Evolutionary conservation across 139 green algal genomes (phyloP).

Genomic region (Asterochloris erici): DNA sequence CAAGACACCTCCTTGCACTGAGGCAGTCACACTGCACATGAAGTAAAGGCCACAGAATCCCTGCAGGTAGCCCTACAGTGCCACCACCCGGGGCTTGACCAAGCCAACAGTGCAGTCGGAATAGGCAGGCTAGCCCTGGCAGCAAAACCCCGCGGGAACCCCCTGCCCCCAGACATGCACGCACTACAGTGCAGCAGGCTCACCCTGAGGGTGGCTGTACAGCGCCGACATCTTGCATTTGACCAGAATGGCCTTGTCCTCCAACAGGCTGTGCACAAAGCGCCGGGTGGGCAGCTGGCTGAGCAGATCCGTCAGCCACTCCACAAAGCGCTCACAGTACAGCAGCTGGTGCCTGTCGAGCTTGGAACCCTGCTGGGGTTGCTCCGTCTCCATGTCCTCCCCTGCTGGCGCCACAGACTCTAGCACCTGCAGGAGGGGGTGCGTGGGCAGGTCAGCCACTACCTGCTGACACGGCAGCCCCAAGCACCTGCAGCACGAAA

Average conservation of each 20-base stretch:
- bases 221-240: conserved; percentile 63
- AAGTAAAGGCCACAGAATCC: not conserved
- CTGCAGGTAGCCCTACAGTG: conserved; percentile 41
- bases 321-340: conserved; percentile 86
- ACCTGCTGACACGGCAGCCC: not conserved
- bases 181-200: not conserved
- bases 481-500: not conserved
- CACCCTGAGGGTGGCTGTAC: conserved; percentile 37
- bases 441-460: not conserved
- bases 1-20: no score
- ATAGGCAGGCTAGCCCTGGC: no score
- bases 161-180: no score
- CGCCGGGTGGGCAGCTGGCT: conserved; percentile 79
- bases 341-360: conserved; percentile 40
- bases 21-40: no score
- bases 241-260: conserved; percentile 78
- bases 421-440: conserved; percentile 1
- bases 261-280: conserved; percentile 79
- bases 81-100: conserved; percentile 61
- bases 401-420: not conserved
- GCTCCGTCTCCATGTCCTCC: not conserved
- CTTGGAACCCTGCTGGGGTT: not conserved
- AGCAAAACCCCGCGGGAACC: no score
- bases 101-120: no score
- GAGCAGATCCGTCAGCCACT: conserved; percentile 90